These are phyloP conservation scores for Thermochaetoides thermophila DNA, from an alignment of 495 filamentous ascomycete genomes.

Conservation along the genomic window DNA sequence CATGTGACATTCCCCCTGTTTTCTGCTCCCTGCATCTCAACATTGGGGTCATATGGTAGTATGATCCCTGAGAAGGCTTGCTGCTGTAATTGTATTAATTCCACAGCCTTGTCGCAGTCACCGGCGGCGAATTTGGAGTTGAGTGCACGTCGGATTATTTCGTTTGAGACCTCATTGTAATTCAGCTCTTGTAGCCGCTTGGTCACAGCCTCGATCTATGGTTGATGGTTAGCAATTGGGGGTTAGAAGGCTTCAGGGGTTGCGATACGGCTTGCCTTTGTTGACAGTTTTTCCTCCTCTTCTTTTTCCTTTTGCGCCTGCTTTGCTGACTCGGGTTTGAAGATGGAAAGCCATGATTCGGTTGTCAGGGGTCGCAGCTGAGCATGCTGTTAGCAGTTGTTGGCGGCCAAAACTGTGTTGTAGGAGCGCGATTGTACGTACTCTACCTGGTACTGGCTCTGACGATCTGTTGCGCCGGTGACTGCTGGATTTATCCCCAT, in stretches of 20 bases:
- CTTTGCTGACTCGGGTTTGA: constrained; percentile 38
- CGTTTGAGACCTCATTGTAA: constrained; percentile 38
- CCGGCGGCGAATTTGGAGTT: constrained; percentile 47
- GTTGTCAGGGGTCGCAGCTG: constrained; percentile 26
- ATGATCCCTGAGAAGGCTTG: constrained; percentile 72
- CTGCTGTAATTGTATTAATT: constrained; percentile 59
- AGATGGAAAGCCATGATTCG: constrained; percentile 37
- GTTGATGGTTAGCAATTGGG: too few species aligned
- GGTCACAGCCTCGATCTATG: constrained; percentile 41
- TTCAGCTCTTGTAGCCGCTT: constrained; percentile 37
- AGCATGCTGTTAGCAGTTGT: too few species aligned
- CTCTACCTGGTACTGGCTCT: too few species aligned
- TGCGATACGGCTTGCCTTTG: too few species aligned
- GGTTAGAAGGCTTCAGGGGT: too few species aligned
- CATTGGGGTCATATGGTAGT: constrained; percentile 48
- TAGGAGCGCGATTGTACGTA: too few species aligned
- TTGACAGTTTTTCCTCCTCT: constrained; percentile 35
- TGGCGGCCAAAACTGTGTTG: too few species aligned
- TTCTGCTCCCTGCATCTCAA: constrained; percentile 68
- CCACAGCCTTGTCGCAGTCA: constrained; percentile 58
- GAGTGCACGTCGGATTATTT: constrained; percentile 60
- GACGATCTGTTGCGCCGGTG: constrained; percentile 34
- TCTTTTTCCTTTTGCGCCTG: constrained; percentile 40
- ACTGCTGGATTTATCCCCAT: constrained; percentile 18
- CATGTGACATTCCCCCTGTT: constrained; percentile 81